Evolutionary conservation across 1,284 basidiomycete species (phyloP).

Genomic region (Prillingera fragicola): DNA sequence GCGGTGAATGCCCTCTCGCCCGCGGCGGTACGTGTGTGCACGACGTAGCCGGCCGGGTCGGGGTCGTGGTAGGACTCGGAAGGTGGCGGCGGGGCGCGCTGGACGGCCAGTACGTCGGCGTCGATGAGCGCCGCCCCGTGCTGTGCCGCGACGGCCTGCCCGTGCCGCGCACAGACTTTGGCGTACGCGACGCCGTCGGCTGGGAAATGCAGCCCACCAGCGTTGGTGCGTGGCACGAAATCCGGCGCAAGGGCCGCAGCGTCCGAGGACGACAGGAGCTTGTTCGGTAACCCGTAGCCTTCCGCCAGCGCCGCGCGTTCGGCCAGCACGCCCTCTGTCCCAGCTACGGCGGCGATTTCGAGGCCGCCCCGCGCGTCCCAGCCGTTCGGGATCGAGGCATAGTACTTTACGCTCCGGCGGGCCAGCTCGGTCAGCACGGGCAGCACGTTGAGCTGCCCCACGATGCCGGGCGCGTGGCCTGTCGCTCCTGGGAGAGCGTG

Average conservation of each 20-base stretch:
- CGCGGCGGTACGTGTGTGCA: not conserved
- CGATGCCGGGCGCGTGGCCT: slow-evolving; percentile 31
- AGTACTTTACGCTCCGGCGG: slow-evolving; percentile 15
- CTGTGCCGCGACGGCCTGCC: slow-evolving; percentile 10
- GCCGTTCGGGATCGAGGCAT: slow-evolving; percentile 11
- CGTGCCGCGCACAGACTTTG: slow-evolving; percentile 6
- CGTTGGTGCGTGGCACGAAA: slow-evolving; percentile 10
- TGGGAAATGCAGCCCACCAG: slow-evolving; percentile 11
- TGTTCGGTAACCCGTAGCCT: slow-evolving; percentile 6
- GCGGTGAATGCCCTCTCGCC: not conserved
- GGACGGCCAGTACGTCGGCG: slow-evolving; percentile 14
- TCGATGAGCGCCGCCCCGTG: slow-evolving; percentile 15
- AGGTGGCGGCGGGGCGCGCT: not conserved
- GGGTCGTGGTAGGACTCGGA: not conserved
- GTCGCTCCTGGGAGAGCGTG: slow-evolving; percentile 24
- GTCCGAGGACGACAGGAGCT: slow-evolving; percentile 8
- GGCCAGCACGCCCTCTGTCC: too few relatives aligned
- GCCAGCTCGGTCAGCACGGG: slow-evolving; percentile 23
- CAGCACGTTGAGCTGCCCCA: slow-evolving; percentile 23
- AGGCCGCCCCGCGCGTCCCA: slow-evolving; percentile 23
- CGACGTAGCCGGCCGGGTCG: not conserved
- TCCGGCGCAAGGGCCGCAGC: slow-evolving; percentile 10
- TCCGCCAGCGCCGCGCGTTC: slow-evolving; percentile 8
- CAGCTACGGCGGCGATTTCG: slow-evolving; percentile 9
- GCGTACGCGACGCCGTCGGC: slow-evolving; percentile 25